Percentiles rank a stretch among this genome's conserved stretches.
Conservation (phyloP, 83 land plant genomes). For the Diphasiastrum complanatum region DNA sequence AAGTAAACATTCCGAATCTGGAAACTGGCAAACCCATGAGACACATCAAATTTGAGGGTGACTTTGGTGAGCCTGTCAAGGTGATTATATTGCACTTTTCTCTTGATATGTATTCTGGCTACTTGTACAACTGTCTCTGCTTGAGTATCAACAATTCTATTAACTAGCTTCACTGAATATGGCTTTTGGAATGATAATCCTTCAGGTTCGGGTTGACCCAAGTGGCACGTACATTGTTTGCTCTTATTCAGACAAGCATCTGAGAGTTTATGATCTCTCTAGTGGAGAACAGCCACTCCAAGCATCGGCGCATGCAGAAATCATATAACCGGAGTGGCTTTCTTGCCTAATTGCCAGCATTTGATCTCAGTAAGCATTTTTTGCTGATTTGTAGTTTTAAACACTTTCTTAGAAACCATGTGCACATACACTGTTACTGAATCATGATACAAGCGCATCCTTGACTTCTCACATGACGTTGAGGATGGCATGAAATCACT, state of each 20-base stretch:
- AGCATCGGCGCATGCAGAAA: slow-evolving; percentile 66
- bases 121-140: no score
- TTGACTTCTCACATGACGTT: no score
- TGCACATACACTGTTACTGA: no score
- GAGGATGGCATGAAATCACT: no score
- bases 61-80: slow-evolving; percentile 67
- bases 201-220: slow-evolving; percentile 63
- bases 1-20: slow-evolving; percentile 45
- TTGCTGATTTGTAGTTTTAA: no score
- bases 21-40: slow-evolving; percentile 50
- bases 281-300: slow-evolving; percentile 55
- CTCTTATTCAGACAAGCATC: slow-evolving; percentile 58
- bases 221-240: slow-evolving; percentile 60
- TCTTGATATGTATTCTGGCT: no score
- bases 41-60: slow-evolving; percentile 44
- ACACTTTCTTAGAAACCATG: no score
- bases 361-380: slow-evolving; percentile 62
- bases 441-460: no score
- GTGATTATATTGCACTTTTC: no score
- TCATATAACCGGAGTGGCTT: slow-evolving; percentile 58
- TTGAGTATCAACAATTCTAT: no score
- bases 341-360: slow-evolving; percentile 57
- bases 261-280: slow-evolving; percentile 54
- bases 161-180: background rate
- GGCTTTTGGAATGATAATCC: background rate